A percentile compares a stretch with the other conserved stretches of the same genome.
These are phyloP conservation scores for Vigna reflexopilosa DNA, from an alignment of 306 rosid genomes.

Conservation along the genomic window DNA sequence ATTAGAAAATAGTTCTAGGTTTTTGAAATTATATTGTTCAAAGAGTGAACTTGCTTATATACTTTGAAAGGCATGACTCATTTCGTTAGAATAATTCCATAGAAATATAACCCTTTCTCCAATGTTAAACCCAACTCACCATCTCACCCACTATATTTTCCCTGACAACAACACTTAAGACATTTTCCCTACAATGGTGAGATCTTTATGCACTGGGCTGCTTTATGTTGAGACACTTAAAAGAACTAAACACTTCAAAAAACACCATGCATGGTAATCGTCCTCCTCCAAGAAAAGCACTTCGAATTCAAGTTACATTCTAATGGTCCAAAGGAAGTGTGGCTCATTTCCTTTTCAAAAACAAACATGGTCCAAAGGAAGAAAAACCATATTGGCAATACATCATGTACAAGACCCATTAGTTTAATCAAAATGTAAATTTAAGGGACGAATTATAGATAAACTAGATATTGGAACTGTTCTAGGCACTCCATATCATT, in stretches of 20 bases:
- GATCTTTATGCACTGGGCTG: background rate
- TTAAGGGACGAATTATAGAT: background rate
- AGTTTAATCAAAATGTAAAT: constrained; percentile 17
- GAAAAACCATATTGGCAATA: constrained; percentile 7
- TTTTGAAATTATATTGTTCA: constrained; percentile 8
- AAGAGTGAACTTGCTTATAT: constrained; percentile 15
- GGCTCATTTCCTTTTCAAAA: constrained; percentile 2
- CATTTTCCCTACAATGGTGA: background rate
- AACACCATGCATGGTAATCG: no score
- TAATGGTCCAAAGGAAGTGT: background rate
- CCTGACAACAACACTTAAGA: background rate
- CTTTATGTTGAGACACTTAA: background rate
- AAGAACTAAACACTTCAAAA: constrained; percentile 5
- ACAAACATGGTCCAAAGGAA: constrained; percentile 31
- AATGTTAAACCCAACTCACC: constrained; percentile 3
- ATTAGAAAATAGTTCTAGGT: background rate
- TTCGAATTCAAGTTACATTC: constrained; percentile 16
- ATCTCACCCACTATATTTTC: constrained; percentile 2
- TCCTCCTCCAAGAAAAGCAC: constrained; percentile 18
- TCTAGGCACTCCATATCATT: constrained; percentile 1
- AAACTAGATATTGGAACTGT: constrained; percentile 30
- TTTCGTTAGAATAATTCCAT: constrained; percentile 24
- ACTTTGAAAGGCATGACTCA: constrained; percentile 16
- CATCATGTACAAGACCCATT: background rate
- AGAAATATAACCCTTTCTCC: constrained; percentile 19